Percentiles rank a stretch among this genome's conserved stretches.
These are phyloP conservation scores for Cercophora sp. DNA, from an alignment of 495 filamentous ascomycete species.

Conservation along the genomic window DNA sequence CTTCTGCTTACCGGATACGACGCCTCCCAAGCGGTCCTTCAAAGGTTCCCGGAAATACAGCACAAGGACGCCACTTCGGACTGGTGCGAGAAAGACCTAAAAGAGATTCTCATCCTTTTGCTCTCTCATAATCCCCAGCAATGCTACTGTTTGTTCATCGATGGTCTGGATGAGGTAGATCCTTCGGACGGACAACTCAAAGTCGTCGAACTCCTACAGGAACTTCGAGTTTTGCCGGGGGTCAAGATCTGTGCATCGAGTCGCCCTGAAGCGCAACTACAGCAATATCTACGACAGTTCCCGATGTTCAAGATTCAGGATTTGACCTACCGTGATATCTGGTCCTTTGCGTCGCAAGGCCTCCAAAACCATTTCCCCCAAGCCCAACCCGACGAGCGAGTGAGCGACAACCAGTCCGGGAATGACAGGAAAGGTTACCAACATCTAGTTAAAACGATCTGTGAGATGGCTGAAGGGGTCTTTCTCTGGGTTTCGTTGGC, in stretches of 20 bases:
- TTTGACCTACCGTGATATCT: slow-evolving; percentile 3
- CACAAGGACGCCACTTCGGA: not conserved
- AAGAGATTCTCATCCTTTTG: not conserved
- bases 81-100: slow-evolving; percentile 1
- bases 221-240: not conserved
- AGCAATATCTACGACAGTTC: not conserved
- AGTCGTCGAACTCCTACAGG: not conserved
- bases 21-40: not conserved
- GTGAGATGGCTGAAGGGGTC: slow-evolving; percentile 6
- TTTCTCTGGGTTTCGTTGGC: slow-evolving; percentile 12
- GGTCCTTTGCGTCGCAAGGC: not conserved
- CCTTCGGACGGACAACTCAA: not conserved
- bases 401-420: not conserved
- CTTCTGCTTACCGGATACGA: not conserved
- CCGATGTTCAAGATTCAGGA: slow-evolving; percentile 12
- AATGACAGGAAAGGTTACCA: not conserved
- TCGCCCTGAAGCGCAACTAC: slow-evolving; percentile 5
- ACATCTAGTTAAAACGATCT: not conserved
- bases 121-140: not conserved
- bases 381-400: not conserved
- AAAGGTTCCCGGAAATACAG: not conserved
- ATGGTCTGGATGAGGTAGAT: slow-evolving; percentile 13
- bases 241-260: slow-evolving; percentile 12
- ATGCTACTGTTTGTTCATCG: slow-evolving; percentile 3
- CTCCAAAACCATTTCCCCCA: not conserved